Evolutionary conservation across 257 asterid species (phyloP), one percentile per base, ranked within the genome.

Genomic region (Solanum clarkiae): DNA sequence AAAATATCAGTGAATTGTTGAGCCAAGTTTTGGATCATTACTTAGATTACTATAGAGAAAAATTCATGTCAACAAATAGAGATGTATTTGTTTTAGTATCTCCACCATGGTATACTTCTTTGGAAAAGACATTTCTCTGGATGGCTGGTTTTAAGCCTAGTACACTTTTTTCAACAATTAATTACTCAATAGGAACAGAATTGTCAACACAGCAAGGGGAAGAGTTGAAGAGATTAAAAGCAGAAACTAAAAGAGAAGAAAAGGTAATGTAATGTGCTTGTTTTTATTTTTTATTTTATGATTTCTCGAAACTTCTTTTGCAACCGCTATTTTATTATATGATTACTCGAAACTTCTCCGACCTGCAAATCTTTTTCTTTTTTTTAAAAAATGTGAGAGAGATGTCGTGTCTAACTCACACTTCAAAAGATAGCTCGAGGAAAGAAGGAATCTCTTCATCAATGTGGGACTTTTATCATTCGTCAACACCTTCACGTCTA

Each of bases 101-200:
- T 51, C 72, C 90, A 2, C 92, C 92, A 44, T 90, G 92, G 90
- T 10, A 85, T 17, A 88, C 68, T 32, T 72, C 85, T 18, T 84
- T 86, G 11, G 91, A 90, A 75, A 57, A 17, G 18, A 29, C 85
- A 1, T 54, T 88, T 1, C 65, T 69, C 1, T 90, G 91, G 90
- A 29, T 90, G 1, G 59, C 84, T 18, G 87, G 85, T 55, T 90
- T 90, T 88, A 88, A 69, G 32, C 91, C 92, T 1, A 83, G 89
- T 14, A 59, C 79, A 24, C 51, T 85, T 16, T 86, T 83, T 40
- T 18, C 87, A 5, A 29, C 84, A 3, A 20, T 85, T 2, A 68
- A 32, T 14, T 79, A 68, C 53, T 86, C 86, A 1, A 12, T 83
- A 65, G 77, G 70, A 55, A 0, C 68, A 53, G 44, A 36, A 3